Evolutionary conservation across 169 alveolate species (phyloP).

Genomic region (Eimeria acervulina): DNA sequence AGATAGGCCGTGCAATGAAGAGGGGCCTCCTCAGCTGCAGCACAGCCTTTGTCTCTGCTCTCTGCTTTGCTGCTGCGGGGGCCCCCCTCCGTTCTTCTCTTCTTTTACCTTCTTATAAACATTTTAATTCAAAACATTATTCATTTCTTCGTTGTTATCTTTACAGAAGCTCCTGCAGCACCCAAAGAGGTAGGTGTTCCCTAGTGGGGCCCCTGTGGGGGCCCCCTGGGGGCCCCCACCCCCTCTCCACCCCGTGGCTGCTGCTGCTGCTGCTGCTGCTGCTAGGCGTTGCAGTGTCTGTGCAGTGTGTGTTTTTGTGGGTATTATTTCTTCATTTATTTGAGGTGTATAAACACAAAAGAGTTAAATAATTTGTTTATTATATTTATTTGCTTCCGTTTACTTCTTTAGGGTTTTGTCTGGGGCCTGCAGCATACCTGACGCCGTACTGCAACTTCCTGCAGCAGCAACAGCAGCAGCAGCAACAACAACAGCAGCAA

Average conservation of each 20-base stretch:
- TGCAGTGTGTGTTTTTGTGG: neutral
- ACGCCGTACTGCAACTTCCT: neutral
- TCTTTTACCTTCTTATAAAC: neutral
- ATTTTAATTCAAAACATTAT: neutral
- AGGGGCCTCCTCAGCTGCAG: neutral
- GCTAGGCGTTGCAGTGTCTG: neutral
- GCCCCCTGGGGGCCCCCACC: neutral
- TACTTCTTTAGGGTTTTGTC: neutral
- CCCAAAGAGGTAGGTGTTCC: neutral
- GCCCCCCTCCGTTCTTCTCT: neutral
- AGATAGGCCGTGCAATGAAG: neutral
- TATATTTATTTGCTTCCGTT: neutral
- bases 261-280: constrained; percentile 40
- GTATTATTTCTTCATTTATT: neutral
- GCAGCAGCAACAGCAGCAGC: neutral
- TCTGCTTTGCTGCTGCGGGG: neutral
- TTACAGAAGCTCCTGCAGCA: neutral
- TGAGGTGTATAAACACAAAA: neutral
- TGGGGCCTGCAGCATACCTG: neutral
- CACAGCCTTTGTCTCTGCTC: neutral
- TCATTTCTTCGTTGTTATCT: neutral
- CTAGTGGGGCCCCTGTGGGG: constrained; percentile 8
- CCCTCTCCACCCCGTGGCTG: neutral
- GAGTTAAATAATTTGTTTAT: no score
- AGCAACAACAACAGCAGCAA: constrained; percentile 12